Conservation (phyloP, 2,329 filamentous ascomycete species). For the Phialophora verrucosa region DNA sequence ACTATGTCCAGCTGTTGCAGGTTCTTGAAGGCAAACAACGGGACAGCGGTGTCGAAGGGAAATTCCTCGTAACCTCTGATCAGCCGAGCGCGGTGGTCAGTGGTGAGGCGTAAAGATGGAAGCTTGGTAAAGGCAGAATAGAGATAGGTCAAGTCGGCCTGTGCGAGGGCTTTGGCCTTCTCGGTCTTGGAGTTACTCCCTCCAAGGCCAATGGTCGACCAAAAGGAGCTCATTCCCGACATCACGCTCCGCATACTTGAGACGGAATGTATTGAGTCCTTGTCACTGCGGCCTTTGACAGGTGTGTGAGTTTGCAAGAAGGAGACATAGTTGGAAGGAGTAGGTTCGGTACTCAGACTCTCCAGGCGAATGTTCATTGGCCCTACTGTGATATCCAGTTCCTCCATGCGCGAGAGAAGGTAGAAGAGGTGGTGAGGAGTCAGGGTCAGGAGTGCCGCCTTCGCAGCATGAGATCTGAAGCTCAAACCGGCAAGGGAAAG, state of each 20-base stretch:
- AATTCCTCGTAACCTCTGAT: conserved; percentile 97
- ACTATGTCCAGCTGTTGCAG: conserved; percentile 90
- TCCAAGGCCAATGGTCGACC: conserved; percentile 84
- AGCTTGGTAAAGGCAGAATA: conserved; percentile 99
- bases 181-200: conserved; percentile 81
- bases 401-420: conserved; percentile 91
- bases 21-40: conserved; percentile 97
- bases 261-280: conserved; percentile 90
- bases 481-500: conserved; percentile 84
- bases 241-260: conserved; percentile 97
- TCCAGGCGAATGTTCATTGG: conserved; percentile 96
- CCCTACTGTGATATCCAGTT: conserved; percentile 85
- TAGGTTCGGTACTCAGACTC: conserved; percentile 86
- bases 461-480: conserved; percentile 83
- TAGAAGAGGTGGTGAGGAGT: conserved; percentile 98
- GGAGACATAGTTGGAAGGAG: conserved; percentile 91
- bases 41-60: conserved; percentile 95
- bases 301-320: conserved; percentile 76
- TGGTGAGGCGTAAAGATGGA: conserved; percentile 83
- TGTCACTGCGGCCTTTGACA: conserved; percentile 80
- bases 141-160: conserved; percentile 90
- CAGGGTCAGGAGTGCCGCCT: conserved; percentile 87
- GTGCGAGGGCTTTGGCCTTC: conserved; percentile 82
- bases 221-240: conserved; percentile 93
- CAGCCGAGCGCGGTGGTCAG: conserved; percentile 88